These are phyloP conservation scores for Zarea fungicola DNA, from an alignment of 2,329 filamentous ascomycete species.

Conservation along the genomic window DNA sequence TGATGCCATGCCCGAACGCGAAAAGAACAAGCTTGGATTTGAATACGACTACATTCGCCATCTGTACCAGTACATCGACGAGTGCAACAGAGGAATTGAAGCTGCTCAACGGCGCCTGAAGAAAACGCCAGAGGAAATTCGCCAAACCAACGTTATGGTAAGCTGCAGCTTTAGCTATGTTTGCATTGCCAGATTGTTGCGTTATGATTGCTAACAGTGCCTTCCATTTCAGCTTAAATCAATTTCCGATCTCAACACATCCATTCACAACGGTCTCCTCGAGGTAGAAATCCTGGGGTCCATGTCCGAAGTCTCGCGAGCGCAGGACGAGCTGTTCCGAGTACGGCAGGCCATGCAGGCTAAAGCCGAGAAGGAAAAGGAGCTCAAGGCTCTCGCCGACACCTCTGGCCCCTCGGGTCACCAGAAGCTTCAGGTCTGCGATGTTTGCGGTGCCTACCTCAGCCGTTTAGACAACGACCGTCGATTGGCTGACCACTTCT, in stretches of 20 bases:
- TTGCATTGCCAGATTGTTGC: neutral
- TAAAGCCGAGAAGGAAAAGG: slow-evolving; percentile 78
- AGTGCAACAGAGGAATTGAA: slow-evolving; percentile 93
- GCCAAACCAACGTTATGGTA: slow-evolving; percentile 83
- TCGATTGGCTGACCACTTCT: slow-evolving; percentile 92
- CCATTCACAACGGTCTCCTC: slow-evolving; percentile 74
- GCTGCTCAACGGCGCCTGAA: slow-evolving; percentile 82
- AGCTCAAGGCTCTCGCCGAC: slow-evolving; percentile 85
- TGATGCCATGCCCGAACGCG: slow-evolving; percentile 63
- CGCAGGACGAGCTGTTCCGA: slow-evolving; percentile 83
- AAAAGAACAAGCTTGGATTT: slow-evolving; percentile 77
- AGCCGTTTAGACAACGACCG: slow-evolving; percentile 91
- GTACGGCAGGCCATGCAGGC: slow-evolving; percentile 73
- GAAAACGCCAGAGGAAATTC: slow-evolving; percentile 96
- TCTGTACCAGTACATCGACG: slow-evolving; percentile 93
- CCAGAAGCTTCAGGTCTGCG: slow-evolving; percentile 97
- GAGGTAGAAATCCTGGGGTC: slow-evolving; percentile 85
- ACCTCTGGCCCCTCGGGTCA: slow-evolving; percentile 90
- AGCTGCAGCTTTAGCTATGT: neutral
- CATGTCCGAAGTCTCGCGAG: slow-evolving; percentile 71
- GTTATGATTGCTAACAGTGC: too few relatives aligned
- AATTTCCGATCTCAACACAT: slow-evolving; percentile 74
- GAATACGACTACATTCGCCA: slow-evolving; percentile 96
- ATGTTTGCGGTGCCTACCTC: slow-evolving; percentile 94
- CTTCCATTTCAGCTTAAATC: slow-evolving; percentile 57